Evolutionary conservation across 176 grass and related monocot genomes (phyloP), one percentile per base, ranked within the genome.

Genomic region (Oropetium thomaeum): DNA sequence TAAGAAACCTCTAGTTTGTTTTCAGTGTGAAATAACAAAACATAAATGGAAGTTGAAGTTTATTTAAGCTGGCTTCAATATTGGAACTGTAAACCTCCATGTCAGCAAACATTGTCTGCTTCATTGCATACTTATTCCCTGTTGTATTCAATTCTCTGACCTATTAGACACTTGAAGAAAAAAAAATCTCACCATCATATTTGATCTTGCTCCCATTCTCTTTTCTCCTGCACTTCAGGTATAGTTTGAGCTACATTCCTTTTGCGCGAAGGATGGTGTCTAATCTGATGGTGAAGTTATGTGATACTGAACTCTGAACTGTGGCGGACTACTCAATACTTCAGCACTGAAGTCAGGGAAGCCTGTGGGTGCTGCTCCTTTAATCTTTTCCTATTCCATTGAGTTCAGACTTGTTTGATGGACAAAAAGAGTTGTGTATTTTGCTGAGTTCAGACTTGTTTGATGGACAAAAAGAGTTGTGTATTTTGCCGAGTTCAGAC

Each of bases 241-340:
- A 95, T 38, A 89, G 91, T 51, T 89, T 99, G 87, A 90, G 89
- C 77, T 99, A 92, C 65, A 89, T 95, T 49, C 96, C 91, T 67
- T 99, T 95, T n/a, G 82, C 91, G 29, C 75, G 91, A 23, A 78
- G 81, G 26, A 82, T 99, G 16, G 87, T 88, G 33, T 95, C 89
- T 25, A 84, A 92, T 64, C 78, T 99, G 77, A 73, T 95, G 65
- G 53, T 99, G 75, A 99, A 88, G 75, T 69, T 86, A 0, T 92
- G 89, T 69, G 91, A 99, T 71, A 99, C 89, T 20, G 91, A 99
- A 68, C 65, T 95, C 28, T 95, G 78, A 86, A 34, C 62, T 62
- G 55, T 2, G 5, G 4, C 0, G 1, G 17, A 26, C 11, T 29
- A 39, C 29, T 8, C 2, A 20, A 39, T 23, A 49, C 33, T 27